phyloP scores from a whole-genome alignment of 768 basidiomycete genomes.

The Filobasidium floriforme region DNA sequence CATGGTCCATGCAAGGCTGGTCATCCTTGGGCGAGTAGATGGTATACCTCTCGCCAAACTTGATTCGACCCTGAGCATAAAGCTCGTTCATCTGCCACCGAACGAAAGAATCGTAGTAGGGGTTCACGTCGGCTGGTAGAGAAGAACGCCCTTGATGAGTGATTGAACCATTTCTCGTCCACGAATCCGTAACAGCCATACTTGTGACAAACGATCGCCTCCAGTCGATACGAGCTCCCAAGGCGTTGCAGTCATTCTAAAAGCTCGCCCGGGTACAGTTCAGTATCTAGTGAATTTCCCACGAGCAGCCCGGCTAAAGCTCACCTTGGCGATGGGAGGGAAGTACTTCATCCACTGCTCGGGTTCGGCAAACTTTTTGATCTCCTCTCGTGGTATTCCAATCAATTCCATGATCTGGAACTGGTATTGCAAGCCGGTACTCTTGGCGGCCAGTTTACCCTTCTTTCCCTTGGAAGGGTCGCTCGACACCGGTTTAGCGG shows the following conservation, averaged over 20 bases:
- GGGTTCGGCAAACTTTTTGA: constrained; percentile 96
- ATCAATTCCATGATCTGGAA: constrained; percentile 99
- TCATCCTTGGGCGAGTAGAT: constrained; percentile 98
- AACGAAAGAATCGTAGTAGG: constrained; percentile 94
- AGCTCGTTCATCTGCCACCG: constrained; percentile 97
- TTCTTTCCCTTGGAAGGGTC: constrained; percentile 72
- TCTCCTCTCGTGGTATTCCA: constrained; percentile 74
- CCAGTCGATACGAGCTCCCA: constrained; percentile 98
- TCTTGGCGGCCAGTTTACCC: constrained; percentile 86
- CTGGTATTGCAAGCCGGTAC: constrained; percentile 88
- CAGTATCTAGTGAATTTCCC: neutral
- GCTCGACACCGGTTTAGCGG: constrained; percentile 29
- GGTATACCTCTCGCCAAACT: constrained; percentile 96
- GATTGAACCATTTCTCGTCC: no score
- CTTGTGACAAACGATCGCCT: constrained; percentile 84
- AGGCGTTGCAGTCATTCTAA: constrained; percentile 60
- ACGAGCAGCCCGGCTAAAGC: constrained; percentile 31
- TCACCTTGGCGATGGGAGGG: constrained; percentile 84
- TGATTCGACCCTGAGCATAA: constrained; percentile 77
- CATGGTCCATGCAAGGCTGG: constrained; percentile 99
- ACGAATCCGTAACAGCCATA: constrained; percentile 20
- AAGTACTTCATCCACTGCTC: constrained; percentile 85
- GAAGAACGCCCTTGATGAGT: neutral
- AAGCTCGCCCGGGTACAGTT: neutral
- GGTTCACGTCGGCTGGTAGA: constrained; percentile 66